These are phyloP conservation scores for Candida sp. DNA, from an alignment of 1,139 yeast genomes.

Conservation along the genomic window DNA sequence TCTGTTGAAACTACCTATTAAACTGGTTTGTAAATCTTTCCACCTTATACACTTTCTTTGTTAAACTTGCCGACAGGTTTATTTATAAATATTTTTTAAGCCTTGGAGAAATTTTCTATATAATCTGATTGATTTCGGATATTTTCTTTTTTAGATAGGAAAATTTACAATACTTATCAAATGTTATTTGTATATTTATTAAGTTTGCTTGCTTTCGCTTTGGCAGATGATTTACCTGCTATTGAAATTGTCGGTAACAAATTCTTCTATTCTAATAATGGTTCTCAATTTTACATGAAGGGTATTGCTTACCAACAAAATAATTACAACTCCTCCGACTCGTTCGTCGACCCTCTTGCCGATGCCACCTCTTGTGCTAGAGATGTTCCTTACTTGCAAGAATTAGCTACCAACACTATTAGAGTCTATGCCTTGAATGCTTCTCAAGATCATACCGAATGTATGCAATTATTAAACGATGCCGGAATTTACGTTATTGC, in stretches of 20 bases:
- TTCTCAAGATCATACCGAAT: conserved; percentile 57
- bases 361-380: conserved; percentile 71
- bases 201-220: not conserved
- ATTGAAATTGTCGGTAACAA: conserved; percentile 46
- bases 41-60: too few relatives aligned
- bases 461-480: conserved; percentile 64
- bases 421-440: conserved; percentile 75
- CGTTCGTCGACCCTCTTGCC: conserved; percentile 72
- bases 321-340: conserved; percentile 32
- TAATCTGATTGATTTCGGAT: not conserved
- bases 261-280: conserved; percentile 42
- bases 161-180: too few relatives aligned
- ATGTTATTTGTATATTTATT: not conserved
- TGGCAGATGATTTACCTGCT: conserved; percentile 21
- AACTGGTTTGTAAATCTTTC: too few relatives aligned
- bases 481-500: conserved; percentile 81
- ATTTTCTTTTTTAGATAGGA: too few relatives aligned
- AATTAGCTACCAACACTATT: conserved; percentile 60
- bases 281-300: conserved; percentile 41
- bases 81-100: not conserved
- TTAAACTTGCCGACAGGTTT: not conserved
- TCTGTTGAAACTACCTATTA: too few relatives aligned
- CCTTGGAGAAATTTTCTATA: not conserved
- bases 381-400: conserved; percentile 70
- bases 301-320: conserved; percentile 49